Percentiles rank a stretch among this genome's conserved stretches.
Evolutionary conservation across 176 grass and related monocot genomes (phyloP).

Genomic region (Zizania latifolia): DNA sequence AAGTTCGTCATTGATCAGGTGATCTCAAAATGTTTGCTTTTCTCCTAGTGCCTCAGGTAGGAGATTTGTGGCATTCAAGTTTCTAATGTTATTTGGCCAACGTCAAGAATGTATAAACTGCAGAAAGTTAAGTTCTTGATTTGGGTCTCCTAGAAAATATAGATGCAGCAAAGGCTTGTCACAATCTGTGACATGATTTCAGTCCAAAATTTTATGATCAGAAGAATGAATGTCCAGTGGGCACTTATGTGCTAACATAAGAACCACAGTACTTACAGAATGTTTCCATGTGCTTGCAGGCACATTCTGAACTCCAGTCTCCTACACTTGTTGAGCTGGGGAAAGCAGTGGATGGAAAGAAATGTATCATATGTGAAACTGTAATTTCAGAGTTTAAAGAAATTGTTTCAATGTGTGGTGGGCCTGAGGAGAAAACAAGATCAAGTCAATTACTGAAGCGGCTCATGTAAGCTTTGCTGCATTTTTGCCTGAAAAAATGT

Average conservation of each 20-base stretch:
- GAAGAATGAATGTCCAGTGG: not conserved
- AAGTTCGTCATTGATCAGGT: constrained; percentile 86
- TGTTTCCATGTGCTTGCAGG: constrained; percentile 30
- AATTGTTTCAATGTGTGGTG: constrained; percentile 76
- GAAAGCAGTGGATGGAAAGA: constrained; percentile 49
- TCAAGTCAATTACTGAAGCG: constrained; percentile 54
- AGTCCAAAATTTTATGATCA: not conserved
- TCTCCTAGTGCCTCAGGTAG: not conserved
- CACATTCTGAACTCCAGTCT: constrained; percentile 55
- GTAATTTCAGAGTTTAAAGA: constrained; percentile 59
- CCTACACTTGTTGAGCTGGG: constrained; percentile 62
- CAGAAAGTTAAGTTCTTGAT: not conserved
- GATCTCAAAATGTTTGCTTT: not conserved
- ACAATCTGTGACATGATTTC: not conserved
- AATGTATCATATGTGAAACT: constrained; percentile 64
- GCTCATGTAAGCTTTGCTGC: constrained; percentile 54
- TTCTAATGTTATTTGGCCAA: not conserved
- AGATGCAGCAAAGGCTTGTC: not conserved
- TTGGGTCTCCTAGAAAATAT: not conserved
- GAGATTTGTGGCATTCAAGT: not conserved
- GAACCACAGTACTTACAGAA: too few relatives aligned
- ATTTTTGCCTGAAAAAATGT: too few relatives aligned
- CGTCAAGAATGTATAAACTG: not conserved
- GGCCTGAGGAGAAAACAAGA: constrained; percentile 59
- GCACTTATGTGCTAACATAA: not conserved